Percentiles rank a stretch among this genome's conserved stretches.
phyloP scores from a whole-genome alignment of 1,284 basidiomycete genomes.

The Hymenochaete sp. region DNA sequence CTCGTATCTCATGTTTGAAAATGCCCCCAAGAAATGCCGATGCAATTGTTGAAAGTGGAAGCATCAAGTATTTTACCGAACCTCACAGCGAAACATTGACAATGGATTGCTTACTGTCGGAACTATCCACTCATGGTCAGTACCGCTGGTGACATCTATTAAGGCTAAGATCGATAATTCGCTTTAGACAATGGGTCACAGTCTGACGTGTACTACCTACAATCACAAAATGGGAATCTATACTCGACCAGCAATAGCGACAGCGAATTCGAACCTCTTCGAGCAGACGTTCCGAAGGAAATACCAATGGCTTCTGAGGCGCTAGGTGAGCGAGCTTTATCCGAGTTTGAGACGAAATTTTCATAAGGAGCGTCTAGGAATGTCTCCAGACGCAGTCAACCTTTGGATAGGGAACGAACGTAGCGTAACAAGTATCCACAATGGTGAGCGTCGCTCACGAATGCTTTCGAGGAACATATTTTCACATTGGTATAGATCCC shows the following conservation, averaged over 20 bases:
- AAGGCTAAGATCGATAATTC: not conserved
- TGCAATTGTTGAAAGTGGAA: slow-evolving; percentile 51
- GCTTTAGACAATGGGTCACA: not conserved
- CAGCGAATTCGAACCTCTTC: slow-evolving; percentile 58
- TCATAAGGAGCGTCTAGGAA: slow-evolving; percentile 33
- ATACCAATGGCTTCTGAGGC: slow-evolving; percentile 71
- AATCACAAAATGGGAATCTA: slow-evolving; percentile 88
- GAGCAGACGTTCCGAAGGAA: slow-evolving; percentile 54
- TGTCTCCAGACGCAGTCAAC: slow-evolving; percentile 78
- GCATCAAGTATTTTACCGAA: slow-evolving; percentile 71
- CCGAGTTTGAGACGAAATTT: not conserved
- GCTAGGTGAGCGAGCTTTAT: slow-evolving; percentile 51
- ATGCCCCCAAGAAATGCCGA: slow-evolving; percentile 59
- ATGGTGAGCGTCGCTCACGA: slow-evolving; percentile 39
- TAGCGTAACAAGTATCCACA: slow-evolving; percentile 80
- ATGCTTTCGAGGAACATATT: not conserved
- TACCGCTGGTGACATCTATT: not conserved
- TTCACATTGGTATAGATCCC: slow-evolving; percentile 45
- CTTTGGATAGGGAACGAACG: slow-evolving; percentile 78
- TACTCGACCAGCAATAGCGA: slow-evolving; percentile 39
- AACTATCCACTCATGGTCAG: too few relatives aligned
- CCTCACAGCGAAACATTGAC: slow-evolving; percentile 63
- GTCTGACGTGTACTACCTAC: slow-evolving; percentile 62
- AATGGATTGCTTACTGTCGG: slow-evolving; percentile 47
- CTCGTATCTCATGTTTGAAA: not conserved